Percentiles rank a stretch among this genome's conserved stretches.
Evolutionary conservation across 257 asterid species (phyloP).

Genomic region (Plantago ovata): DNA sequence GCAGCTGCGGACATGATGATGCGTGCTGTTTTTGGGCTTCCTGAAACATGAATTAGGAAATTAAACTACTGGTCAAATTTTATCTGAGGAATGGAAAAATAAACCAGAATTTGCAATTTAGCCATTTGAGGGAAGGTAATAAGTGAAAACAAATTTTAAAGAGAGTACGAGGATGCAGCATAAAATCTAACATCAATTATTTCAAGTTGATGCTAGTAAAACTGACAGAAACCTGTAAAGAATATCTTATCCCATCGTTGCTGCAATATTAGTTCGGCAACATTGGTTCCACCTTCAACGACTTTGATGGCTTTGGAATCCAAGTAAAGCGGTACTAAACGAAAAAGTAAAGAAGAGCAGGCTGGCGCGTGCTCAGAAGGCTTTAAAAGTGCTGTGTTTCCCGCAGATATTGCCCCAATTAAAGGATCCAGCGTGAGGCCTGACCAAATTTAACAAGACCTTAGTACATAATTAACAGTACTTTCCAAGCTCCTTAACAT

Average conservation of each 20-base stretch:
- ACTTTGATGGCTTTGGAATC: slow-evolving; percentile 66
- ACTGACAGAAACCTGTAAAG: slow-evolving; percentile 61
- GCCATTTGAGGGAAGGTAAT: no score
- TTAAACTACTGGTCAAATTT: slow-evolving; percentile 1
- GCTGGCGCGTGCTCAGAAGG: slow-evolving; percentile 83
- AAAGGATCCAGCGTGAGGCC: slow-evolving; percentile 77
- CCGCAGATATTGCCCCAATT: slow-evolving; percentile 90
- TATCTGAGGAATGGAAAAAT: slow-evolving; percentile 5
- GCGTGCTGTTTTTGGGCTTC: slow-evolving; percentile 74
- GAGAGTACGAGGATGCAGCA: no score
- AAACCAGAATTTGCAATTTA: neutral
- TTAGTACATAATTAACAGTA: slow-evolving; percentile 1
- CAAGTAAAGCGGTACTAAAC: slow-evolving; percentile 59
- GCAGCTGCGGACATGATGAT: slow-evolving; percentile 90
- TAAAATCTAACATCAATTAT: no score
- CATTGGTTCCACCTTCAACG: slow-evolving; percentile 65
- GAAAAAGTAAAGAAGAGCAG: slow-evolving; percentile 62
- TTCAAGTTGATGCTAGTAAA: neutral
- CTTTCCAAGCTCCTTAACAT: neutral
- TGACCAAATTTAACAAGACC: slow-evolving; percentile 20
- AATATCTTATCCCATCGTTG: slow-evolving; percentile 89
- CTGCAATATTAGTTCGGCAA: slow-evolving; percentile 56
- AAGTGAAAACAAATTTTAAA: no score
- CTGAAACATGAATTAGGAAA: slow-evolving; percentile 32
- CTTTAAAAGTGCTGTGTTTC: slow-evolving; percentile 65